Conservation (phyloP, 352 stramenopile species). For the Globisporangium heterothallicum region DNA sequence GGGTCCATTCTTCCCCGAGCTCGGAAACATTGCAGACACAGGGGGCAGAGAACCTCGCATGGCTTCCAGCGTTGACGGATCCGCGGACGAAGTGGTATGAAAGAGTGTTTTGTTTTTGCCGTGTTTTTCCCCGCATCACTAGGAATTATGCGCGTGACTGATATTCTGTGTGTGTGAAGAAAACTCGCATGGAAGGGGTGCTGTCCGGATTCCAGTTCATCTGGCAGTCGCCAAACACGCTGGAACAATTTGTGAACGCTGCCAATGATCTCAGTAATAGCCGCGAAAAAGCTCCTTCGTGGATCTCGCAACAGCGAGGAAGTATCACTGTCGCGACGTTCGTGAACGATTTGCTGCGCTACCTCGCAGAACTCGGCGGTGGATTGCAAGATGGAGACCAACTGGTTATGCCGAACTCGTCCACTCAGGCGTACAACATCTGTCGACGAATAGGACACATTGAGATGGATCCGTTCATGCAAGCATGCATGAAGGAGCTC, state of each 20-base stretch:
- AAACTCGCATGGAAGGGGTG: neutral
- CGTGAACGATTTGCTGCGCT: slow-evolving; percentile 11
- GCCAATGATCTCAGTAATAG: slow-evolving; percentile 22
- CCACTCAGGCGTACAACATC: slow-evolving; percentile 19
- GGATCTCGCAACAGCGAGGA: slow-evolving; percentile 25
- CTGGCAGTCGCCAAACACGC: slow-evolving; percentile 4
- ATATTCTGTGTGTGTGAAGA: neutral
- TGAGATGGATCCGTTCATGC: slow-evolving; percentile 29
- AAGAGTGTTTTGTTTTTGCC: no score
- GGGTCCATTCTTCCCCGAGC: neutral
- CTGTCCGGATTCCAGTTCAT: slow-evolving; percentile 9
- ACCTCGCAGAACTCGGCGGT: slow-evolving; percentile 17
- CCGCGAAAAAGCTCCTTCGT: slow-evolving; percentile 18
- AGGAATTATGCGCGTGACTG: neutral
- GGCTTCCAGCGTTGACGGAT: neutral
- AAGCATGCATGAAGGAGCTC: slow-evolving; percentile 25
- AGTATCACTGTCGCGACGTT: slow-evolving; percentile 19
- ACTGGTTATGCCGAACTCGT: slow-evolving; percentile 22
- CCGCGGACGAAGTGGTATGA: no score
- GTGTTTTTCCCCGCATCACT: no score
- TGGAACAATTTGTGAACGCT: slow-evolving; percentile 18
- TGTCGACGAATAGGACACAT: slow-evolving; percentile 22
- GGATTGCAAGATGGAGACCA: slow-evolving; percentile 15
- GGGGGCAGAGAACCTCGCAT: neutral
- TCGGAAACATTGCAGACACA: neutral